Conservation (phyloP, 1,284 basidiomycete genomes). For the Termitomyces sp. region DNA sequence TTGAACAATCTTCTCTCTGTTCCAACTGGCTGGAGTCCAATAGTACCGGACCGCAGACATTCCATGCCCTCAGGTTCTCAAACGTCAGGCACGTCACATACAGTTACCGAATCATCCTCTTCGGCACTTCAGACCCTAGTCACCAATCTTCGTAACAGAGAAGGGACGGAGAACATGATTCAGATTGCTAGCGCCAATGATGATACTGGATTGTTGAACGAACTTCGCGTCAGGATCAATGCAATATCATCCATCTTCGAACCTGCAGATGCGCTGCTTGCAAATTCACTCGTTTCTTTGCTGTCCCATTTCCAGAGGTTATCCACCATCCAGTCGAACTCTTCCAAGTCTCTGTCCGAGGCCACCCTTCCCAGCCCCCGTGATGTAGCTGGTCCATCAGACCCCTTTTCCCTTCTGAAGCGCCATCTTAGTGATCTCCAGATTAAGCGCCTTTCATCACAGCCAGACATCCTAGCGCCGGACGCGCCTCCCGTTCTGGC, state of each 20-base stretch:
- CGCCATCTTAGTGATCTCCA: slow-evolving; percentile 68
- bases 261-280: slow-evolving; percentile 52
- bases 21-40: slow-evolving; percentile 48
- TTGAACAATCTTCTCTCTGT: slow-evolving; percentile 65
- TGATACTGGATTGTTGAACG: slow-evolving; percentile 54
- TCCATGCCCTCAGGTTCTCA: slow-evolving; percentile 50
- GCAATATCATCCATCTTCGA: slow-evolving; percentile 40
- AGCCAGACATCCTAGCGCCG: slow-evolving; percentile 28
- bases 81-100: slow-evolving; percentile 25
- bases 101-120: slow-evolving; percentile 33
- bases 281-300: slow-evolving; percentile 60
- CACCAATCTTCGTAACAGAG: slow-evolving; percentile 52
- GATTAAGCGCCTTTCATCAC: slow-evolving; percentile 42
- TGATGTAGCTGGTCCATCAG: slow-evolving; percentile 29
- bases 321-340: slow-evolving; percentile 34
- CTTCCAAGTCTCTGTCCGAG: slow-evolving; percentile 15
- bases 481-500: slow-evolving; percentile 45
- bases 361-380: slow-evolving; percentile 18
- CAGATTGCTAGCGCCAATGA: slow-evolving; percentile 36
- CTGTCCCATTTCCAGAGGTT: slow-evolving; percentile 63
- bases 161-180: slow-evolving; percentile 40
- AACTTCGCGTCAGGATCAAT: slow-evolving; percentile 54
- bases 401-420: slow-evolving; percentile 57
- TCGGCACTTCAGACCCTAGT: slow-evolving; percentile 62
- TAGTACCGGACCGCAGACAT: slow-evolving; percentile 59